A percentile compares a stretch with the other conserved stretches of the same genome.
phyloP scores from a whole-genome alignment of 768 basidiomycete species.

The Russula foetens region DNA sequence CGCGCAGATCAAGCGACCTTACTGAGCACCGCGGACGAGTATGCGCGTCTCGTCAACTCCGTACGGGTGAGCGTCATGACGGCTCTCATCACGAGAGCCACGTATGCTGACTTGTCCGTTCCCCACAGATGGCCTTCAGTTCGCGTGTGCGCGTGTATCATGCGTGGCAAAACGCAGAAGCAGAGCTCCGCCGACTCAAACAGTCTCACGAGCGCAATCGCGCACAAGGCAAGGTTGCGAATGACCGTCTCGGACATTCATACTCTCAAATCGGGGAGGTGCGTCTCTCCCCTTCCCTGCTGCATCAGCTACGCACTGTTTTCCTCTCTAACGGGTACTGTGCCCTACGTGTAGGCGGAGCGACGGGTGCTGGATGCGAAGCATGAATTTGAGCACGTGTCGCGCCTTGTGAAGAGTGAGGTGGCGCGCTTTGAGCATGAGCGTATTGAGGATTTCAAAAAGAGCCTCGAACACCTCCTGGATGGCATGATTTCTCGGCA shows the following conservation, averaged over 20 bases:
- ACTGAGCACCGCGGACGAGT: constrained; percentile 85
- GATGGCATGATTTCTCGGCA: constrained; percentile 83
- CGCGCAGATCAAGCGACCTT: constrained; percentile 78
- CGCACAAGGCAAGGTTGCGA: constrained; percentile 61
- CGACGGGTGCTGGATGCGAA: constrained; percentile 74
- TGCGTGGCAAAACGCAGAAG: constrained; percentile 74
- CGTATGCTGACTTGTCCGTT: neutral
- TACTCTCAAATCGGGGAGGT: constrained; percentile 78
- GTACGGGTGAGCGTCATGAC: constrained; percentile 54
- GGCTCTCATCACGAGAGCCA: neutral
- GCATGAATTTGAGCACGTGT: constrained; percentile 83
- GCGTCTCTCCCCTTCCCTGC: constrained; percentile 20
- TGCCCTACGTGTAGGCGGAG: constrained; percentile 62
- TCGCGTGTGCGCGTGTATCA: constrained; percentile 81
- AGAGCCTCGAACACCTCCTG: constrained; percentile 70
- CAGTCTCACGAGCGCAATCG: constrained; percentile 76
- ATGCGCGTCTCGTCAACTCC: constrained; percentile 82
- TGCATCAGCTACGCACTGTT: neutral
- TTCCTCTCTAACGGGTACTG: neutral
- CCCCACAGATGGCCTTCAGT: constrained; percentile 67
- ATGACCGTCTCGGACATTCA: constrained; percentile 66
- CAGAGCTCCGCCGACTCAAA: constrained; percentile 62
- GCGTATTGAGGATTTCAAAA: constrained; percentile 89
- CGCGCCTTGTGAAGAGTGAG: constrained; percentile 83
- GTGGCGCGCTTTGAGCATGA: constrained; percentile 89